Conservation (phyloP, 2,329 filamentous ascomycete genomes). For the Stagonosporopsis cucurbitacearum region DNA sequence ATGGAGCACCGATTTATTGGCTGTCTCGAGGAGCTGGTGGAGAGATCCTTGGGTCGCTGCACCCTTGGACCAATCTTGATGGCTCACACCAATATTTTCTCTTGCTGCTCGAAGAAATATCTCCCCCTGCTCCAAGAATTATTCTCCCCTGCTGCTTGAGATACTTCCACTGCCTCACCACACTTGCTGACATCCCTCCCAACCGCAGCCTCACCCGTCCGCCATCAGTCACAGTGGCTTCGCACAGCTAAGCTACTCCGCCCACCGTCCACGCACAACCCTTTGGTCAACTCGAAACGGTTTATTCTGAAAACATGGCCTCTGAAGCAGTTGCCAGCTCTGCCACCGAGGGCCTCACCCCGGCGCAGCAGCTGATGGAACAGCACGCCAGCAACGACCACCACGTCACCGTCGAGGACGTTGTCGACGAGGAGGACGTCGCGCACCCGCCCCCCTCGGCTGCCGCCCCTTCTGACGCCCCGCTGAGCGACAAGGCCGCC, state of each 20-base stretch:
- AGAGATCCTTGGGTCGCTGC: constrained; percentile 1
- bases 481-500: constrained; percentile 67
- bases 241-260: constrained; percentile 32
- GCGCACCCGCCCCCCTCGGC: constrained; percentile 61
- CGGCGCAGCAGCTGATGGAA: constrained; percentile 67
- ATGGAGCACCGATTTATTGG: constrained; percentile 1
- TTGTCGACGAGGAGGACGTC: constrained; percentile 77
- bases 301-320: constrained; percentile 48
- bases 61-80: not conserved
- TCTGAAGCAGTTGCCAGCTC: constrained; percentile 46
- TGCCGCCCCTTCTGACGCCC: constrained; percentile 43
- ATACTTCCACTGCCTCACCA: not conserved
- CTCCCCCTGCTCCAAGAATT: not conserved
- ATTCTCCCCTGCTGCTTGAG: not conserved
- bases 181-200: not conserved
- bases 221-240: constrained; percentile 35
- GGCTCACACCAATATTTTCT: constrained; percentile 4
- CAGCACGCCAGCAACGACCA: constrained; percentile 69
- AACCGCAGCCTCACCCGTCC: not conserved
- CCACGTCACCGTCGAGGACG: constrained; percentile 79
- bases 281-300: constrained; percentile 49
- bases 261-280: constrained; percentile 45
- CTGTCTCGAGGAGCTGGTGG: constrained; percentile 3
- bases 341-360: constrained; percentile 46
- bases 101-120: not conserved